Evolutionary conservation across 2,329 filamentous ascomycete species (phyloP).

Genomic region (Paraconiothyrium brasiliense): DNA sequence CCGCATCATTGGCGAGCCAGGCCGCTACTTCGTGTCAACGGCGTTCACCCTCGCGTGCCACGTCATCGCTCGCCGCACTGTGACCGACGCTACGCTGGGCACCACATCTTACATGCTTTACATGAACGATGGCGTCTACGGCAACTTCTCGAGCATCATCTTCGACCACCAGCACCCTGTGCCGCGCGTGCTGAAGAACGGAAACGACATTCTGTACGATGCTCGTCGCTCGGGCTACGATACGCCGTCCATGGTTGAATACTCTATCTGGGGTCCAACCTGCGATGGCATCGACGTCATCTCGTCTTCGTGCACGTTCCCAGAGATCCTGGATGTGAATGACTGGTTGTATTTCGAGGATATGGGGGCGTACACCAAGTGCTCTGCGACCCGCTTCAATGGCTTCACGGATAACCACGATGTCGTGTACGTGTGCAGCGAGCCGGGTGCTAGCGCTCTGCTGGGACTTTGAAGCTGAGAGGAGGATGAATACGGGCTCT

Average conservation of each 20-base stretch:
- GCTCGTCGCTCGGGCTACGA: constrained; percentile 47
- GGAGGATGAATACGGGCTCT: not conserved
- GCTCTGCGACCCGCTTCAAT: constrained; percentile 97
- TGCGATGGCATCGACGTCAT: constrained; percentile 98
- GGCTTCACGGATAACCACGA: constrained; percentile 94
- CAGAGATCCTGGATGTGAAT: constrained; percentile 83
- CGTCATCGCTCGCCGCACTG: constrained; percentile 92
- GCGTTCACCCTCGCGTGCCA: constrained; percentile 96
- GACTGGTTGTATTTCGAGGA: constrained; percentile 99
- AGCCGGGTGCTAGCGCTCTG: constrained; percentile 83
- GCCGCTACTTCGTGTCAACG: constrained; percentile 91
- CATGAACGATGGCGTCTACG: constrained; percentile 96
- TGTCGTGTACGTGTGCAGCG: constrained; percentile 93
- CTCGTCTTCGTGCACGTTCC: constrained; percentile 79
- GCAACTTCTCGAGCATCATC: constrained; percentile 99
- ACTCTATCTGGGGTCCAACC: constrained; percentile 97
- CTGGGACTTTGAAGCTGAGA: constrained; percentile 52
- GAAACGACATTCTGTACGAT: constrained; percentile 66
- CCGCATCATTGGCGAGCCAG: constrained; percentile 93
- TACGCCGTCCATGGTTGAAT: constrained; percentile 71
- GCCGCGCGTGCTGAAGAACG: constrained; percentile 78
- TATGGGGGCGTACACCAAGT: constrained; percentile 99
- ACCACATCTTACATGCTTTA: constrained; percentile 93
- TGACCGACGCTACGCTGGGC: constrained; percentile 73
- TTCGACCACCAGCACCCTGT: constrained; percentile 96